Evolutionary conservation across 2,329 filamentous ascomycete genomes (phyloP).

Genomic region (Teratosphaeria gauchensis): DNA sequence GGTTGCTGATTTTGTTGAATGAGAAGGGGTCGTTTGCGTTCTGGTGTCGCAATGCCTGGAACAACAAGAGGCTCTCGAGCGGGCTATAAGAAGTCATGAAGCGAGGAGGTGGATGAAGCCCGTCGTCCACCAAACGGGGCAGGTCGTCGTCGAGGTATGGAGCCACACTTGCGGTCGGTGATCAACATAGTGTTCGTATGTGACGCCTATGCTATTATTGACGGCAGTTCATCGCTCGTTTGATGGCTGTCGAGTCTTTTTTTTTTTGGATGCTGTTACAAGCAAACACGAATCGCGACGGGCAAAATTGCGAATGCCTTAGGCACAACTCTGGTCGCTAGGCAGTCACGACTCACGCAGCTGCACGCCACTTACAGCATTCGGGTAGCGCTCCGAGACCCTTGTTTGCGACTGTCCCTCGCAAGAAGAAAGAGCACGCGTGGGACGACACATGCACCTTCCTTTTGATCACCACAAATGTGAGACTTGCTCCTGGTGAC

Average conservation of each 20-base stretch:
- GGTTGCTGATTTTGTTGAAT: constrained; percentile 63
- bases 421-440: background rate
- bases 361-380: too few species aligned
- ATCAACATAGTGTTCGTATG: background rate
- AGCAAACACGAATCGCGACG: background rate
- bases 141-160: background rate
- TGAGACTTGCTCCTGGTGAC: background rate
- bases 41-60: constrained; percentile 66
- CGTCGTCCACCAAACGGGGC: background rate
- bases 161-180: constrained; percentile 1
- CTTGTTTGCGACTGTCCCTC: too few species aligned
- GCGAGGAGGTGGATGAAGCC: background rate
- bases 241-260: background rate
- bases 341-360: too few species aligned
- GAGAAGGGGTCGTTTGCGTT: constrained; percentile 42
- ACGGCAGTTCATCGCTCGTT: background rate
- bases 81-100: constrained; percentile 59
- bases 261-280: background rate
- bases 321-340: background rate
- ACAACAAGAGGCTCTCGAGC: constrained; percentile 77
- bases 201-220: background rate
- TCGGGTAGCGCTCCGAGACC: too few species aligned
- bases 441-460: too few species aligned
- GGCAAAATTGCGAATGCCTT: background rate
- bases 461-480: too few species aligned